These are phyloP conservation scores for Mrakia gelida DNA, from an alignment of 768 basidiomycete species.

Conservation along the genomic window DNA sequence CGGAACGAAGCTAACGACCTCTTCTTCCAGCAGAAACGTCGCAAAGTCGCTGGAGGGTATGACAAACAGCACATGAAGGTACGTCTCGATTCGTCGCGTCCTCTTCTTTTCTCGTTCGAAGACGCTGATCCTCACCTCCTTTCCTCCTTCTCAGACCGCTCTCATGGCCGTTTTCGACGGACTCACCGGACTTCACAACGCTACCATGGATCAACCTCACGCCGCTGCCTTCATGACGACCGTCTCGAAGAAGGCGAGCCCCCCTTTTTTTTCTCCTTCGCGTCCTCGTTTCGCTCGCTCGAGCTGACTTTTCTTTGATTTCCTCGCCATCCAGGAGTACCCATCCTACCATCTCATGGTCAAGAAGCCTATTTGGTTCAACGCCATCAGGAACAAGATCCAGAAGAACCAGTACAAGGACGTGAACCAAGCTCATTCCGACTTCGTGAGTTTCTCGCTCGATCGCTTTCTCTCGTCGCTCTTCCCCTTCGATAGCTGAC, in stretches of 20 bases:
- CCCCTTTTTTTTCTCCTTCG: not conserved
- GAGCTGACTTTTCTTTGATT: conserved; percentile 32
- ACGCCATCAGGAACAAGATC: conserved; percentile 67
- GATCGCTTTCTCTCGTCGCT: not conserved
- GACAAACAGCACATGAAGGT: conserved; percentile 22
- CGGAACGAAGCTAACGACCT: not conserved
- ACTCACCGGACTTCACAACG: conserved; percentile 36
- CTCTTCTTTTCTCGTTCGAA: conserved; percentile 1
- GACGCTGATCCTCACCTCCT: not conserved
- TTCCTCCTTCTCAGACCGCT: conserved; percentile 32
- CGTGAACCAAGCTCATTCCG: conserved; percentile 16
- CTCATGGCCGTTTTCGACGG: conserved; percentile 40
- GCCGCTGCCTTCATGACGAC: conserved; percentile 43
- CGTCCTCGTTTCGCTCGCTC: not conserved
- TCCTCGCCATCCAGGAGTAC: conserved; percentile 59
- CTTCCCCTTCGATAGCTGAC: conserved; percentile 29
- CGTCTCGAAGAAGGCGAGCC: conserved; percentile 46
- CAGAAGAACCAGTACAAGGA: conserved; percentile 35
- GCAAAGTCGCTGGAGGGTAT: conserved; percentile 35
- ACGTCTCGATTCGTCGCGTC: not conserved
- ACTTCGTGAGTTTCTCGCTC: conserved; percentile 17
- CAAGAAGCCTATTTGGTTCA: conserved; percentile 77
- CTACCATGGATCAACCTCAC: conserved; percentile 39
- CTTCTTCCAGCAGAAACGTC: conserved; percentile 37
- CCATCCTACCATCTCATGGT: conserved; percentile 92